Percentiles rank a stretch among this genome's conserved stretches.
These are phyloP conservation scores for Singerocomus inundabilis DNA, from an alignment of 1,284 basidiomycete species.

Conservation along the genomic window DNA sequence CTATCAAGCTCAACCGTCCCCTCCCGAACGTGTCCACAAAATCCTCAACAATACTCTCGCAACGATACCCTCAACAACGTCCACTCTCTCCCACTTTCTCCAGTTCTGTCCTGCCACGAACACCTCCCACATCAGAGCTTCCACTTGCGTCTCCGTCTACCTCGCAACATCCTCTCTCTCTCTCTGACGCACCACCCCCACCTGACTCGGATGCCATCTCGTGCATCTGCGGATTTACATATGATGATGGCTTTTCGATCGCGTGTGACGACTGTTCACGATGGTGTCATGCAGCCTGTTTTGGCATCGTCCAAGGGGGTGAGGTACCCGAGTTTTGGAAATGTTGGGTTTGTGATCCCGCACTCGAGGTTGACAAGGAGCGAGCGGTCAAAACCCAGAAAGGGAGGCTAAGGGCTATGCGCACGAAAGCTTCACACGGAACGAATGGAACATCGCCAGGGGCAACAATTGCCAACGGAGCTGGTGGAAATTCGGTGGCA, in stretches of 20 bases:
- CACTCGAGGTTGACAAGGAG: conserved; percentile 43
- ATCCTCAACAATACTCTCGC: conserved; percentile 10
- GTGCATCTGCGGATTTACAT: conserved; percentile 72
- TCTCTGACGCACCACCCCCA: conserved; percentile 20
- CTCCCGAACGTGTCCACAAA: conserved; percentile 15
- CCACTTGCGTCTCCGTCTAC: conserved; percentile 23
- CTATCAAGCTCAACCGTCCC: conserved; percentile 4
- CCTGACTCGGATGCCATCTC: conserved; percentile 49
- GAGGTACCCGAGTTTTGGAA: conserved; percentile 74
- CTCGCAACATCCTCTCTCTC: conserved; percentile 19
- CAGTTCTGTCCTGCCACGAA: conserved; percentile 14
- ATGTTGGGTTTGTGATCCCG: conserved; percentile 61
- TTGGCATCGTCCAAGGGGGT: conserved; percentile 63
- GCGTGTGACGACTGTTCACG: conserved; percentile 87
- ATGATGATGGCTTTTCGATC: conserved; percentile 91
- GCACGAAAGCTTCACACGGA: conserved; percentile 26
- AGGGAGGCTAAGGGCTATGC: conserved; percentile 29
- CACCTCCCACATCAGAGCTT: conserved; percentile 16
- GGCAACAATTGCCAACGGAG: conserved; percentile 14
- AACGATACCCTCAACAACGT: conserved; percentile 21
- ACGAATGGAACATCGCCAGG: conserved; percentile 21
- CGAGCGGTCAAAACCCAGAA: conserved; percentile 47
- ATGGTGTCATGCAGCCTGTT: conserved; percentile 92
- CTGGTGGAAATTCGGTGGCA: conserved; percentile 2
- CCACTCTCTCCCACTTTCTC: conserved; percentile 21